Evolutionary conservation across 2,329 filamentous ascomycete species (phyloP).

Genomic region (Hypoxylon sp.): DNA sequence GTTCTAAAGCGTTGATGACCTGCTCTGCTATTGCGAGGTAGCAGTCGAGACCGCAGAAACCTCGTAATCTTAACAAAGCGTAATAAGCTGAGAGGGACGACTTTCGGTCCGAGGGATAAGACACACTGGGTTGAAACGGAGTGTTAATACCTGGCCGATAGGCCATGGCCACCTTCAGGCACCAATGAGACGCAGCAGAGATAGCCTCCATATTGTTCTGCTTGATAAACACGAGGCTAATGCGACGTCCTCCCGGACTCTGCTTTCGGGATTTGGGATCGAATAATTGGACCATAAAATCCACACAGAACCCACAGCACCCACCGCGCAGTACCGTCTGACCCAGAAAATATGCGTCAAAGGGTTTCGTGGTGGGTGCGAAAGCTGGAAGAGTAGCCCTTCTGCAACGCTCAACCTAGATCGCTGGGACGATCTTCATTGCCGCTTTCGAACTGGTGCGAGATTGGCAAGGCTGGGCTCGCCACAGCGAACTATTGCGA

Average conservation of each 20-base stretch:
- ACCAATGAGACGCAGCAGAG: slow-evolving; percentile 14
- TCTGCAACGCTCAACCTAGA: slow-evolving; percentile 36
- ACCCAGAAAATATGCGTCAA: slow-evolving; percentile 23
- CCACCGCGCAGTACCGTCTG: slow-evolving; percentile 22
- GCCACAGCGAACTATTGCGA: slow-evolving; percentile 5
- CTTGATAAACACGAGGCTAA: slow-evolving; percentile 34
- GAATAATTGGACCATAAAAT: slow-evolving; percentile 1
- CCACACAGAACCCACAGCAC: slow-evolving; percentile 8
- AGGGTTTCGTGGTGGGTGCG: slow-evolving; percentile 23
- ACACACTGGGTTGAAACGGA: slow-evolving; percentile 2
- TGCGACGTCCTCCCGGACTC: slow-evolving; percentile 26
- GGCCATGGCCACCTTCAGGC: background rate
- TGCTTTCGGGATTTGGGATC: slow-evolving; percentile 36
- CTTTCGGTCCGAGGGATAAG: slow-evolving; percentile 18
- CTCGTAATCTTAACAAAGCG: slow-evolving; percentile 28
- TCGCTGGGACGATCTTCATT: slow-evolving; percentile 43
- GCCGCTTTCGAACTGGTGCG: slow-evolving; percentile 33
- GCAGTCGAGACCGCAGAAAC: slow-evolving; percentile 17
- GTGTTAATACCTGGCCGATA: slow-evolving; percentile 14
- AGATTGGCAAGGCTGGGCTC: slow-evolving; percentile 42
- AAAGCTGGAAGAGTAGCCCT: slow-evolving; percentile 18
- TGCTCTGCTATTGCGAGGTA: slow-evolving; percentile 25
- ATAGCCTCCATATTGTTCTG: slow-evolving; percentile 16
- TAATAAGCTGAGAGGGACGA: slow-evolving; percentile 20
- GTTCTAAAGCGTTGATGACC: slow-evolving; percentile 42